A percentile compares a stretch with the other conserved stretches of the same genome.
Evolutionary conservation across 164 flowering plant species (phyloP).

Genomic region (Chloranthus sessilifolius): DNA sequence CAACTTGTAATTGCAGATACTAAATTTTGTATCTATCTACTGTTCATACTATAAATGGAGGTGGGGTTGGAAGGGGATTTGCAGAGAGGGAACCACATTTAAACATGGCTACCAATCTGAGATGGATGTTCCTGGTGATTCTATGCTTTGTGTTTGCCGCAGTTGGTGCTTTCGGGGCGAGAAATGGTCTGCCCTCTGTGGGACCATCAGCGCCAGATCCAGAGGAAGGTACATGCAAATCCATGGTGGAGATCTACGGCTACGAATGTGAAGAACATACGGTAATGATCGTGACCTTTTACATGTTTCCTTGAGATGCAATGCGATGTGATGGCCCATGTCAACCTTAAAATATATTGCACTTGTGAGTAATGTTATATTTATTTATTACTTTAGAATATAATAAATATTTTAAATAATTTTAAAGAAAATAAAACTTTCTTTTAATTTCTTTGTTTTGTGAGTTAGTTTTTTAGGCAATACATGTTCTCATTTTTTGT

Average conservation of each 20-base stretch:
- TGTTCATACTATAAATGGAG: constrained; percentile 16
- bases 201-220: constrained; percentile 8
- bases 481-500: too few relatives aligned
- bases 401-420: too few relatives aligned
- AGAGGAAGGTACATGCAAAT: constrained; percentile 43
- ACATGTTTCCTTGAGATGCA: background rate
- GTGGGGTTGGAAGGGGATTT: constrained; percentile 1
- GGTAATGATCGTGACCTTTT: constrained; percentile 16
- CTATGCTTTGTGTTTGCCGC: constrained; percentile 20
- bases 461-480: too few relatives aligned
- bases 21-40: constrained; percentile 14
- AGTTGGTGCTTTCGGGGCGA: constrained; percentile 14
- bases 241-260: constrained; percentile 43
- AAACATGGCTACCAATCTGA: constrained; percentile 20
- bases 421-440: too few relatives aligned
- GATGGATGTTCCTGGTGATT: constrained; percentile 12
- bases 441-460: background rate
- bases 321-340: background rate
- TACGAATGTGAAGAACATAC: constrained; percentile 62
- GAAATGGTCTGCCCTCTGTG: constrained; percentile 10
- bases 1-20: constrained; percentile 1
- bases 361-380: too few relatives aligned
- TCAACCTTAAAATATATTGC: background rate
- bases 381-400: too few relatives aligned
- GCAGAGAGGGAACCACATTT: background rate